Conservation (phyloP, 345 rosid genomes). For the Erysimum cheiranthoides region DNA sequence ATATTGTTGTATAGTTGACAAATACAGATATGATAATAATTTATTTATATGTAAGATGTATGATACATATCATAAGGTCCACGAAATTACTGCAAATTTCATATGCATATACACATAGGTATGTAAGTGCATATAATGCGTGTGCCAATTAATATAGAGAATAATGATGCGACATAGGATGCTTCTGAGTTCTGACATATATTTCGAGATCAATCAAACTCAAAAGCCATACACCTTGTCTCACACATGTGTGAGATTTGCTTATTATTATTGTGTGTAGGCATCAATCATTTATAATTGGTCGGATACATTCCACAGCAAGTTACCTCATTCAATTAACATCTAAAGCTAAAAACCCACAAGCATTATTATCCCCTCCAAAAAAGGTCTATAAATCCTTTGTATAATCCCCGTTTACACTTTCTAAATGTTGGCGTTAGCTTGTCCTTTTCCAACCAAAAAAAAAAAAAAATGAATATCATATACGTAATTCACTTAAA, state of each 20-base stretch:
- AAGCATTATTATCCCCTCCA: conserved; percentile 2
- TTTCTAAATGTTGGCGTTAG: conserved; percentile 29
- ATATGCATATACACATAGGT: conserved; percentile 4
- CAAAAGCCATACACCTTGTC: conserved; percentile 38
- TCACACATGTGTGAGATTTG: conserved; percentile 43
- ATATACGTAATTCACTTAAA: background rate
- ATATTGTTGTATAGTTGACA: conserved; percentile 32
- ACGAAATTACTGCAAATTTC: conserved; percentile 11
- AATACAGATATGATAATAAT: conserved; percentile 35
- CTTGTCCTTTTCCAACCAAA: conserved; percentile 22
- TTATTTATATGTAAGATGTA: background rate
- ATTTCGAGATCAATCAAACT: conserved; percentile 36
- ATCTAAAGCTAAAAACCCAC: conserved; percentile 23
- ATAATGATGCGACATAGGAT: conserved; percentile 42
- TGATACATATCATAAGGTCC: conserved; percentile 29
- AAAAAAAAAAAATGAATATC: background rate
- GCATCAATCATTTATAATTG: conserved; percentile 34
- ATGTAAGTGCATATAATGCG: conserved; percentile 19
- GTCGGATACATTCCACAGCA: conserved; percentile 31
- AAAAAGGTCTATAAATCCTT: background rate
- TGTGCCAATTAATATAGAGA: conserved; percentile 14
- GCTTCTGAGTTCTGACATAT: conserved; percentile 42
- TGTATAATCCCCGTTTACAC: conserved; percentile 33
- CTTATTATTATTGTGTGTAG: conserved; percentile 35
- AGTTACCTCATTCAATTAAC: conserved; percentile 25